Conservation (phyloP, 345 rosid genomes). For the Eucalyptus dawsonii region DNA sequence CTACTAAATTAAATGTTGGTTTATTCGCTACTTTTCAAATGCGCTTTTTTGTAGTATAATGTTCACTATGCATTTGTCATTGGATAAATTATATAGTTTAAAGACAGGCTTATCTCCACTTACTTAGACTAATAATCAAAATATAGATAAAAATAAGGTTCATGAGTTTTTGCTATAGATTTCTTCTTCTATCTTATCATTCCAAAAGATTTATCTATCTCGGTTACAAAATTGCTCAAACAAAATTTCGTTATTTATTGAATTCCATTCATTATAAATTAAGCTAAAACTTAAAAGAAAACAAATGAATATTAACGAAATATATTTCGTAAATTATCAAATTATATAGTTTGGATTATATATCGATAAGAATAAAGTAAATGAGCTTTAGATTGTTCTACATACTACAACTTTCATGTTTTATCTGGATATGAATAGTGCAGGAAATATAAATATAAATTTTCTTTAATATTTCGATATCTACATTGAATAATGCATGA, state of each 20-base stretch:
- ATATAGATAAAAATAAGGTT: background rate
- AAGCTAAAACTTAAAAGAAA: background rate
- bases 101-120: background rate
- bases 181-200: background rate
- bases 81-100: background rate
- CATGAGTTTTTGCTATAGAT: background rate
- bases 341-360: background rate
- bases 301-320: background rate
- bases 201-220: background rate
- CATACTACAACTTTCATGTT: background rate
- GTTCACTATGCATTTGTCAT: background rate
- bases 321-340: background rate
- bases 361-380: background rate
- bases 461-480: background rate
- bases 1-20: background rate
- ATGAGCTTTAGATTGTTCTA: background rate
- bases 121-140: background rate
- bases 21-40: background rate
- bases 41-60: background rate
- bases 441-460: background rate
- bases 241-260: background rate
- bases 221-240: background rate
- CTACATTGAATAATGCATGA: background rate
- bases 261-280: background rate
- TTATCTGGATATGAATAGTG: background rate